Conservation (phyloP, 139 green algal genomes). For the Picochlorum costavermella region DNA sequence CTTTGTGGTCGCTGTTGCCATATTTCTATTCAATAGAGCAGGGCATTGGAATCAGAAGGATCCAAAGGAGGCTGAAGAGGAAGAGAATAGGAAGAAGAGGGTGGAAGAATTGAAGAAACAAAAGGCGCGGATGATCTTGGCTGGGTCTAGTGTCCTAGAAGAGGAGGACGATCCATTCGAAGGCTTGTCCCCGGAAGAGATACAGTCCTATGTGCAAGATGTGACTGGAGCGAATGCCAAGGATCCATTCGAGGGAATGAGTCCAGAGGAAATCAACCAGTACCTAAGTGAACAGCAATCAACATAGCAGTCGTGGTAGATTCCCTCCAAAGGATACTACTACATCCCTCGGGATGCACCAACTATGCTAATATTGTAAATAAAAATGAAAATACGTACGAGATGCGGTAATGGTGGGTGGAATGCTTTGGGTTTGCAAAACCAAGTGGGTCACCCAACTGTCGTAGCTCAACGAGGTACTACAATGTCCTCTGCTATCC, state of each 20-base stretch:
- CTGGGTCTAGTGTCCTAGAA: slow-evolving; percentile 27
- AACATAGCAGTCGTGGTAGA: no score
- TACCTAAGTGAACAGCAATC: slow-evolving; percentile 16
- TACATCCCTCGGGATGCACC: no score
- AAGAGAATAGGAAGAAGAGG: slow-evolving; percentile 18
- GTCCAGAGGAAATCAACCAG: slow-evolving; percentile 67
- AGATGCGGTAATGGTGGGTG: no score
- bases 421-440: no score
- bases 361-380: no score
- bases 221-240: slow-evolving; percentile 19
- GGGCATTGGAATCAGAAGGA: background rate
- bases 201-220: slow-evolving; percentile 30
- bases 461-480: no score
- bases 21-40: slow-evolving; percentile 42
- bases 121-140: slow-evolving; percentile 34
- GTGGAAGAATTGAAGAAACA: slow-evolving; percentile 27
- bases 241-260: slow-evolving; percentile 72
- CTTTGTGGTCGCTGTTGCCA: slow-evolving; percentile 42
- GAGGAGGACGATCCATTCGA: slow-evolving; percentile 53
- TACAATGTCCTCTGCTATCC: no score
- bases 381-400: no score
- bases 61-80: slow-evolving; percentile 5
- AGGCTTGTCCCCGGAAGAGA: slow-evolving; percentile 46
- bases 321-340: no score
- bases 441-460: no score